A percentile compares a stretch with the other conserved stretches of the same genome.
Evolutionary conservation across 2,329 filamentous ascomycete genomes (phyloP).

Genomic region (Rosellinia necatrix): DNA sequence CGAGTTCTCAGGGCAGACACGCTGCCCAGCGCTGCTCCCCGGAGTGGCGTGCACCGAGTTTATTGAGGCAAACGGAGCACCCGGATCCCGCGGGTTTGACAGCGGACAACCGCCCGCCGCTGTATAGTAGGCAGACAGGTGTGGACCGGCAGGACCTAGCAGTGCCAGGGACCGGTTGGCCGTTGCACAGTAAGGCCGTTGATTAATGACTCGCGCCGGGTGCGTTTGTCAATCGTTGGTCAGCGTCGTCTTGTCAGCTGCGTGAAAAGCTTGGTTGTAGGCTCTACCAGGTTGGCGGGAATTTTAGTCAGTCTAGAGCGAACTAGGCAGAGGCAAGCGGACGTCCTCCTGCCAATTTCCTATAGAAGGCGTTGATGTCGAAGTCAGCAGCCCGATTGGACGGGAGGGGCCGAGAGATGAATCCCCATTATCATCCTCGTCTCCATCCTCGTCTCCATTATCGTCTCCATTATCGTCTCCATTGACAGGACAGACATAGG

Average conservation of each 20-base stretch:
- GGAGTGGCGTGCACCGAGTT: slow-evolving; percentile 13
- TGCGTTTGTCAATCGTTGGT: slow-evolving; percentile 12
- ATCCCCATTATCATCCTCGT: no score
- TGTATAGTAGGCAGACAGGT: no score
- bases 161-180: no score
- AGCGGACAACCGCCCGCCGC: no score
- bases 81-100: slow-evolving; percentile 2
- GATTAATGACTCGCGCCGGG: background rate
- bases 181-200: no score
- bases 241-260: background rate
- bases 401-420: background rate
- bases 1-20: background rate
- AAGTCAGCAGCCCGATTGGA: no score
- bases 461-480: no score
- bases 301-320: background rate
- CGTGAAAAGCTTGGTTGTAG: slow-evolving; percentile 9
- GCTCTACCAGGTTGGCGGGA: slow-evolving; percentile 14
- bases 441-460: no score
- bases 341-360: background rate
- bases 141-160: no score
- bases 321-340: background rate
- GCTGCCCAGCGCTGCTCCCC: background rate
- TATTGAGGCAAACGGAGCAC: slow-evolving; percentile 6
- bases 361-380: background rate
- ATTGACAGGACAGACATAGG: no score